Evolutionary conservation across 2,329 filamentous ascomycete species (phyloP).

Genomic region (Talaromyces albobiverticillius): DNA sequence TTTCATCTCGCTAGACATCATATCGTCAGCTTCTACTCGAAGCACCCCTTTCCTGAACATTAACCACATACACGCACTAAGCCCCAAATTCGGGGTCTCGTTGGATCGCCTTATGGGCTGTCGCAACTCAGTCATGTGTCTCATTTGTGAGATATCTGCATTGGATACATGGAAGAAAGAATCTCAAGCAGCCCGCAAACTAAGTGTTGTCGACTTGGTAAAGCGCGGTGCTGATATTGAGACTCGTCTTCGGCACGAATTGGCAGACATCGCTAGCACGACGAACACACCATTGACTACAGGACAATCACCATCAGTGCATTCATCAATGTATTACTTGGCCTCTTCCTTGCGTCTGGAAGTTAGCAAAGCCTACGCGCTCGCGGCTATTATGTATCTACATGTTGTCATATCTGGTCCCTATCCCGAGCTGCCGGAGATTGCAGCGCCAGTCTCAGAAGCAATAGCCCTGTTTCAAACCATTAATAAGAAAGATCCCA

Average conservation of each 20-base stretch:
- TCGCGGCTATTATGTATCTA: neutral
- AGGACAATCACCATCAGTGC: neutral
- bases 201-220: neutral
- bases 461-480: neutral
- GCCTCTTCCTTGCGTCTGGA: neutral
- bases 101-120: neutral
- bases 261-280: neutral
- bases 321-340: neutral
- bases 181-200: neutral
- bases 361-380: neutral
- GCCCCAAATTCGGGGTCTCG: neutral
- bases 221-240: constrained; percentile 1
- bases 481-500: neutral
- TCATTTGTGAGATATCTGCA: neutral
- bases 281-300: neutral
- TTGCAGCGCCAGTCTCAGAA: neutral
- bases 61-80: neutral
- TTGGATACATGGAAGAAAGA: constrained; percentile 1
- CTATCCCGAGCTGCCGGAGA: neutral
- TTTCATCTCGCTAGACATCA: neutral
- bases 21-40: neutral
- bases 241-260: neutral
- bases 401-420: neutral
- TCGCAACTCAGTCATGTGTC: neutral
- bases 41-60: neutral